Percentiles rank a stretch among this genome's conserved stretches.
Conservation (phyloP, 371 early-diverging fungal genomes). For the Sporodiniella umbellata region DNA sequence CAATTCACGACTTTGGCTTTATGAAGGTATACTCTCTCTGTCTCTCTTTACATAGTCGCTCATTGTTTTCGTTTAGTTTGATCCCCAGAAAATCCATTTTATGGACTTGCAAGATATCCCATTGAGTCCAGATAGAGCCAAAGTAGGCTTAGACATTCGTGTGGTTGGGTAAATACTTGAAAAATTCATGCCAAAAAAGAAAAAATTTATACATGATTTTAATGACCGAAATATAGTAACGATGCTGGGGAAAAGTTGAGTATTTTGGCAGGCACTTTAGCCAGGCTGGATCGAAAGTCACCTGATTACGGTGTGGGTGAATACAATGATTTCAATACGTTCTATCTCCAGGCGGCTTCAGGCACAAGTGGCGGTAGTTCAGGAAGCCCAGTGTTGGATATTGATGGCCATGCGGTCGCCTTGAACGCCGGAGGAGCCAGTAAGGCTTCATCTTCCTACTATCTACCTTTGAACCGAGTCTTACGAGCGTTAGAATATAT, state of each 20-base stretch:
- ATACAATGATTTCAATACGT: conserved; percentile 71
- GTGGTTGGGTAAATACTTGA: conserved; percentile 66
- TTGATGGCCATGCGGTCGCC: conserved; percentile 68
- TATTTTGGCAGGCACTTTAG: conserved; percentile 76
- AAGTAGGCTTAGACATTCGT: conserved; percentile 81
- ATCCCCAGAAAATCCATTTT: conserved; percentile 73
- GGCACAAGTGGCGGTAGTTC: conserved; percentile 68
- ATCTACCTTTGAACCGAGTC: conserved; percentile 47
- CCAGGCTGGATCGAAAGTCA: conserved; percentile 73
- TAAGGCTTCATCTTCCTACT: conserved; percentile 57
- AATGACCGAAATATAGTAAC: conserved; percentile 33
- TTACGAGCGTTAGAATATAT: conserved; percentile 52
- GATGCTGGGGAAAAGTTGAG: conserved; percentile 75
- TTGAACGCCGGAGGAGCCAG: conserved; percentile 69
- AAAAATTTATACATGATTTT: neutral
- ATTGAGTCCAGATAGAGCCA: conserved; percentile 77
- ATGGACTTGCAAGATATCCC: conserved; percentile 67
- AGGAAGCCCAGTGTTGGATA: conserved; percentile 68
- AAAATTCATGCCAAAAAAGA: neutral
- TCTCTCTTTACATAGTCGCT: no score
- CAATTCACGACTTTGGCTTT: conserved; percentile 92
- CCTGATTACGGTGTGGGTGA: conserved; percentile 71
- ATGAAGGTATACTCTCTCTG: no score
- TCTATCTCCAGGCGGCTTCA: conserved; percentile 68
- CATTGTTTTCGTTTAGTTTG: conserved; percentile 58